phyloP scores from a whole-genome alignment of 2,329 filamentous ascomycete species.

The Neocatenulostroma microsporum region DNA sequence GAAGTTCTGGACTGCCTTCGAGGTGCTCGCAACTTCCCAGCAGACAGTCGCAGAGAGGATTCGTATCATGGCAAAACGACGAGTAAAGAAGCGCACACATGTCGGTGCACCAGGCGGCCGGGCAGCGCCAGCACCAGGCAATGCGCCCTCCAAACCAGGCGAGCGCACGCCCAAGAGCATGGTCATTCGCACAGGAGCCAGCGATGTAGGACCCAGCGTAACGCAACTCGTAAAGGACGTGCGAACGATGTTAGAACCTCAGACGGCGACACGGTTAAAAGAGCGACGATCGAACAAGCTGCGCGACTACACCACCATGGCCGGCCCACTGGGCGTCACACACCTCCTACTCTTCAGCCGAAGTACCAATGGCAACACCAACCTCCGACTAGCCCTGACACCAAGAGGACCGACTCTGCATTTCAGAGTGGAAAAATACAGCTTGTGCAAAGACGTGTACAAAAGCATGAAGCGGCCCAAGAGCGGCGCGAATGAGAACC shows the following conservation, averaged over 20 bases:
- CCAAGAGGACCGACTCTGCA: conserved; percentile 88
- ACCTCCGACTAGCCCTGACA: conserved; percentile 77
- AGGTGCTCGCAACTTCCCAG: no score
- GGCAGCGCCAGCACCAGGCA: conserved; percentile 43
- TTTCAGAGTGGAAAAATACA: conserved; percentile 92
- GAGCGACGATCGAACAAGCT: conserved; percentile 83
- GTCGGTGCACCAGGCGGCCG: conserved; percentile 51
- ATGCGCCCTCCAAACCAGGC: conserved; percentile 49
- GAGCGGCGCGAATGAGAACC: conserved; percentile 70
- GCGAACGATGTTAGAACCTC: conserved; percentile 88
- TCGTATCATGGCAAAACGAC: conserved; percentile 62
- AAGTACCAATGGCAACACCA: conserved; percentile 83
- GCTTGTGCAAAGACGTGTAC: conserved; percentile 82
- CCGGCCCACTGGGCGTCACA: conserved; percentile 83
- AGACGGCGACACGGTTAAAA: conserved; percentile 80
- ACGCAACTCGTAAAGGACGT: conserved; percentile 89
- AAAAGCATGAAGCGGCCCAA: conserved; percentile 75
- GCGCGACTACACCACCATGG: conserved; percentile 91
- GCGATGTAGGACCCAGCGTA: conserved; percentile 84
- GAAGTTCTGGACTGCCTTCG: no score
- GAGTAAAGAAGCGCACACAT: conserved; percentile 86
- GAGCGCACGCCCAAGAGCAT: conserved; percentile 81
- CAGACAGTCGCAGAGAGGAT: no score
- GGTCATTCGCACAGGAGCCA: conserved; percentile 94
- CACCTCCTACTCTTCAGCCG: conserved; percentile 91